Conservation (phyloP, 192 early-diverging fungal species). For the Coemansia sp. region DNA sequence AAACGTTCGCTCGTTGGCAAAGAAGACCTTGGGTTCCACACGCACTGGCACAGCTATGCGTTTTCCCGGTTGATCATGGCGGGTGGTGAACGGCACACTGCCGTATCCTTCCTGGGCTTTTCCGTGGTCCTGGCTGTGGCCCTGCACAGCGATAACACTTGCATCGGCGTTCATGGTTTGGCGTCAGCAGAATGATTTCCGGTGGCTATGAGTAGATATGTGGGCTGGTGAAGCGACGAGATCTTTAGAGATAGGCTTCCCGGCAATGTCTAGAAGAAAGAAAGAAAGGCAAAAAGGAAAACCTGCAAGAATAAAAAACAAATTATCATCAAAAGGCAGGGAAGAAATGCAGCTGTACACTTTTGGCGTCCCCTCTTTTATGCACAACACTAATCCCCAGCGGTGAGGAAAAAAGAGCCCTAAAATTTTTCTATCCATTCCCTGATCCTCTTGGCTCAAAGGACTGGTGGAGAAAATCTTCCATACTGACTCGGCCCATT, state of each 20-base stretch:
- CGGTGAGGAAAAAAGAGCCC: neutral
- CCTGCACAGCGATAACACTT: conserved; percentile 51
- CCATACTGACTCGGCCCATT: neutral
- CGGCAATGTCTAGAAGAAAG: neutral
- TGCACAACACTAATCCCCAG: too few species aligned
- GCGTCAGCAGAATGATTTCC: neutral
- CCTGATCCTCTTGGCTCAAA: neutral
- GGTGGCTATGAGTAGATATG: neutral
- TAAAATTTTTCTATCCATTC: neutral
- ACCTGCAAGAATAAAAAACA: neutral
- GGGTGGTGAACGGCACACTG: conserved; percentile 31
- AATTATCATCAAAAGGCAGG: neutral
- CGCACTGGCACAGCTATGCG: conserved; percentile 76
- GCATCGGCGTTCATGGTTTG: conserved; percentile 45
- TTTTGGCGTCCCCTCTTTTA: too few species aligned
- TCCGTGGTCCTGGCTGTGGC: conserved; percentile 24
- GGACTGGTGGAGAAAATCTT: neutral
- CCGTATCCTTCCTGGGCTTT: conserved; percentile 23
- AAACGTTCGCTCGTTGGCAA: conserved; percentile 94
- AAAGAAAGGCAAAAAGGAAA: neutral
- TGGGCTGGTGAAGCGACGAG: neutral
- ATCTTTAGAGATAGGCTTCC: too few species aligned
- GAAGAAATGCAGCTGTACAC: too few species aligned
- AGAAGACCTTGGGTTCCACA: conserved; percentile 92
- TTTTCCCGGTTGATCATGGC: conserved; percentile 51